Evolutionary conservation across 768 basidiomycete genomes (phyloP).

Genomic region (Kwoniella heveanensis): DNA sequence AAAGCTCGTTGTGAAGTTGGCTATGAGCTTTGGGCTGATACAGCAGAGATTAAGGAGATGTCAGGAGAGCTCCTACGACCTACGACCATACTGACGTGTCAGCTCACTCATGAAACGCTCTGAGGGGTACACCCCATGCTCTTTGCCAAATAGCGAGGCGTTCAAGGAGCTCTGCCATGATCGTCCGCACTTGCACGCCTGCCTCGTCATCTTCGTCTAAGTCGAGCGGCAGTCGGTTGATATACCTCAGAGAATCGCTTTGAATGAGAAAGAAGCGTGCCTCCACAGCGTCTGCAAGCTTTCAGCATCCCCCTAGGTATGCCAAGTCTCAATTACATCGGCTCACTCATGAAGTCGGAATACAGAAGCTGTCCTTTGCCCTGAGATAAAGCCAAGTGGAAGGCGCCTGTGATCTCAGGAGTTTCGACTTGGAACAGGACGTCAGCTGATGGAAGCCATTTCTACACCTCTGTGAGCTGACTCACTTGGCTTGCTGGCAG

Average conservation of each 20-base stretch:
- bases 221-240: conserved; percentile 29
- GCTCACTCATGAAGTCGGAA: conserved; percentile 41
- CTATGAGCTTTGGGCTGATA: conserved; percentile 35
- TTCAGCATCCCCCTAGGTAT: neutral
- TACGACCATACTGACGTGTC: too few species aligned
- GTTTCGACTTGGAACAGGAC: conserved; percentile 35
- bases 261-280: conserved; percentile 39
- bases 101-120: conserved; percentile 40
- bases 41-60: neutral
- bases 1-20: conserved; percentile 40
- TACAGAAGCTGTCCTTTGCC: conserved; percentile 22
- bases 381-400: conserved; percentile 17
- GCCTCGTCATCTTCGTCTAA: conserved; percentile 6
- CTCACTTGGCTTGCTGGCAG: conserved; percentile 31
- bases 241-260: conserved; percentile 40
- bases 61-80: too few species aligned
- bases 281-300: conserved; percentile 38
- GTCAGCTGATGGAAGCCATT: too few species aligned
- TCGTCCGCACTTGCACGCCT: conserved; percentile 18
- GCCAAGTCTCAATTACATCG: neutral
- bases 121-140: conserved; percentile 46
- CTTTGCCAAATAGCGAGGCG: conserved; percentile 47
- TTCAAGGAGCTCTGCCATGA: conserved; percentile 47
- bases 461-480: neutral
- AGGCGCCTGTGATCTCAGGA: conserved; percentile 30